A percentile compares a stretch with the other conserved stretches of the same genome.
These are phyloP conservation scores for Penicillium sp. DNA, from an alignment of 2,329 filamentous ascomycete genomes.

Conservation along the genomic window DNA sequence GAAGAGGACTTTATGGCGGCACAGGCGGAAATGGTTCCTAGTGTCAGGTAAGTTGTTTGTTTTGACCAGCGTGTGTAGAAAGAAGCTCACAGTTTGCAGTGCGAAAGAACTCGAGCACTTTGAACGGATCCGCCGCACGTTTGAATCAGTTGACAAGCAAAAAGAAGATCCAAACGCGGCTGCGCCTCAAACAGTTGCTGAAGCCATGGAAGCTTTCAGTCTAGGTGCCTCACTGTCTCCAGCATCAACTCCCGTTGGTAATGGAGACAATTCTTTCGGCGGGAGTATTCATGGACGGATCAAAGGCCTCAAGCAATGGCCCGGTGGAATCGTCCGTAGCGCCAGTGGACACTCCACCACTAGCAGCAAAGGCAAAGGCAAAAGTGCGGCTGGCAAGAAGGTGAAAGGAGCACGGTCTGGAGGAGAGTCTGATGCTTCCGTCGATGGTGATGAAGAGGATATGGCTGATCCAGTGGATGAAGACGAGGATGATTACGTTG, in stretches of 20 bases:
- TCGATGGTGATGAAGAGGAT: constrained; percentile 28
- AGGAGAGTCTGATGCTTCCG: constrained; percentile 29
- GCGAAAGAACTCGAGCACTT: constrained; percentile 89
- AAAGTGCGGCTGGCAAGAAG: constrained; percentile 25
- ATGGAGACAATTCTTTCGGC: constrained; percentile 20
- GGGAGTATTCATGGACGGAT: constrained; percentile 21
- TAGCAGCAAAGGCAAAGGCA: constrained; percentile 27
- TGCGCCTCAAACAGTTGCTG: constrained; percentile 33
- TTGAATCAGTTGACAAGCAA: constrained; percentile 59
- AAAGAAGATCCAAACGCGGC: constrained; percentile 29
- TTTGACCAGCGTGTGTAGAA: too few relatives aligned
- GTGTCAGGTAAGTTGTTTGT: constrained; percentile 62
- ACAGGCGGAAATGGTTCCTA: constrained; percentile 79
- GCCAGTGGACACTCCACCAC: constrained; percentile 27
- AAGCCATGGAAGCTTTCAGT: constrained; percentile 35
- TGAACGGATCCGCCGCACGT: constrained; percentile 71
- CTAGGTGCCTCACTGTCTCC: constrained; percentile 15
- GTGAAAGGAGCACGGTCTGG: constrained; percentile 36
- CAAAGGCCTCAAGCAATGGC: constrained; percentile 32
- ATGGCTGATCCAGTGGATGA: constrained; percentile 18
- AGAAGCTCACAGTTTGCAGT: constrained; percentile 48
- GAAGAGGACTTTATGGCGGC: constrained; percentile 83
- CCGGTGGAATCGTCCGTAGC: constrained; percentile 23
- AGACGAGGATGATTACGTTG: constrained; percentile 35
- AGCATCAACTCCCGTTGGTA: constrained; percentile 22